These are phyloP conservation scores for Candida stauntonica DNA, from an alignment of 805 yeast species.

Conservation along the genomic window DNA sequence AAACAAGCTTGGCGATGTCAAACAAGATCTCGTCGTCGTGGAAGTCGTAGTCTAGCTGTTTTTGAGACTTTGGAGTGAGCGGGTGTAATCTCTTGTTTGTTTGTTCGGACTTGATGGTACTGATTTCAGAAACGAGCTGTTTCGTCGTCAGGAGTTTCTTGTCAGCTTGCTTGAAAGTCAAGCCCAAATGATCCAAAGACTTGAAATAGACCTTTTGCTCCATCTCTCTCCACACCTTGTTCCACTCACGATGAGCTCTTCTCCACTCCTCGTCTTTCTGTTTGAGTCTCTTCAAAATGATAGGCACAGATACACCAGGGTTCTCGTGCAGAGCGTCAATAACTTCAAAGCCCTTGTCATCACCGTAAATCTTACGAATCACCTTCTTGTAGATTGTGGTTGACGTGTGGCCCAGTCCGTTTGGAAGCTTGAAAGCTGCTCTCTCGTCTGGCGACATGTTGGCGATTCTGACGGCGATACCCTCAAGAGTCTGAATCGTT, in stretches of 20 bases:
- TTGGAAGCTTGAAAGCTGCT: conserved; percentile 78
- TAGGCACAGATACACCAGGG: conserved; percentile 93
- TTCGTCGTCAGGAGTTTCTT: conserved; percentile 87
- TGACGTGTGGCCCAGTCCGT: conserved; percentile 90
- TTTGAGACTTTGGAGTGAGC: conserved; percentile 80
- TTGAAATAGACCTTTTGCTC: conserved; percentile 93
- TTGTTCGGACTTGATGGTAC: conserved; percentile 89
- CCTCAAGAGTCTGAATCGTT: conserved; percentile 92
- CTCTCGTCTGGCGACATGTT: conserved; percentile 91
- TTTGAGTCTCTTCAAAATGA: conserved; percentile 85
- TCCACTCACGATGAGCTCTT: conserved; percentile 97
- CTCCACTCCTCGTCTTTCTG: conserved; percentile 99
- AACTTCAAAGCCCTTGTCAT: conserved; percentile 93
- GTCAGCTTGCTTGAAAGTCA: conserved; percentile 95
- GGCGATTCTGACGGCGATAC: conserved; percentile 89
- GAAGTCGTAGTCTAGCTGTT: conserved; percentile 60
- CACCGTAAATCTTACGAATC: conserved; percentile 86
- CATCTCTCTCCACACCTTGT: conserved; percentile 97
- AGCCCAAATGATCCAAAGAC: conserved; percentile 90
- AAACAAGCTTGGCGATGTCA: conserved; percentile 68
- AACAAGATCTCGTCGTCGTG: conserved; percentile 62
- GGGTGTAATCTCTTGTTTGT: conserved; percentile 83
- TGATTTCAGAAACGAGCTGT: conserved; percentile 84
- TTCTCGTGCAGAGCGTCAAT: conserved; percentile 93
- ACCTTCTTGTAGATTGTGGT: conserved; percentile 90